These are phyloP conservation scores for Mikania micrantha DNA, from an alignment of 129 eudicot species.

Conservation along the genomic window DNA sequence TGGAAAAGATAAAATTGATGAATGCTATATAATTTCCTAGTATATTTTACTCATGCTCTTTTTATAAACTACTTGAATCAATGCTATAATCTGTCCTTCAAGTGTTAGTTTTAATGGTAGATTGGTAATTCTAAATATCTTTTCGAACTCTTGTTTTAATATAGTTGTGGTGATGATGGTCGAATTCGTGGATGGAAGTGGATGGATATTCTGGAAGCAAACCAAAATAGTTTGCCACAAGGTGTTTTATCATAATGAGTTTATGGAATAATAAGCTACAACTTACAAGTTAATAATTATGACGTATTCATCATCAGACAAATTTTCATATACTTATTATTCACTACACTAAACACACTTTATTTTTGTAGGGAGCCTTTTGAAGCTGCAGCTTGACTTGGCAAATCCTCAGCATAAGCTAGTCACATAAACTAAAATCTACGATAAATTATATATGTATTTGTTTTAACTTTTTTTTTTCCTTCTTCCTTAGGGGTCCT, in stretches of 20 bases:
- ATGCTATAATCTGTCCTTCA: neutral
- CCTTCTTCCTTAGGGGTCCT: slow-evolving; percentile 68
- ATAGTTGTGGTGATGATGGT: slow-evolving; percentile 97
- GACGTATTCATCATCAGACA: neutral
- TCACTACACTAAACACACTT: neutral
- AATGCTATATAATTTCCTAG: neutral
- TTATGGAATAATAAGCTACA: neutral
- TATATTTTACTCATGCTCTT: neutral
- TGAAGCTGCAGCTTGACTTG: slow-evolving; percentile 67
- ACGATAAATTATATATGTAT: neutral
- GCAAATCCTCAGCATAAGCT: slow-evolving; percentile 87
- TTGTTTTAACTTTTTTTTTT: slow-evolving; percentile 10
- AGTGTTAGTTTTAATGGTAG: neutral
- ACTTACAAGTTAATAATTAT: neutral
- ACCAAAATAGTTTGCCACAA: slow-evolving; percentile 27
- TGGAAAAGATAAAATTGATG: neutral
- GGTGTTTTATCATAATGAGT: slow-evolving; percentile 26
- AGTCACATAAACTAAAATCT: slow-evolving; percentile 33
- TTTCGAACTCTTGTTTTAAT: slow-evolving; percentile 7
- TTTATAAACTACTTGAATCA: neutral
- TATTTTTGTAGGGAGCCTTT: slow-evolving; percentile 38
- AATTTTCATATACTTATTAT: neutral
- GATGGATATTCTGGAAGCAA: slow-evolving; percentile 50
- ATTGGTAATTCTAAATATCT: neutral
- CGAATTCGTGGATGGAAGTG: slow-evolving; percentile 92